Evolutionary conservation across 2,329 filamentous ascomycete species (phyloP).

Genomic region (Alternaria atra): DNA sequence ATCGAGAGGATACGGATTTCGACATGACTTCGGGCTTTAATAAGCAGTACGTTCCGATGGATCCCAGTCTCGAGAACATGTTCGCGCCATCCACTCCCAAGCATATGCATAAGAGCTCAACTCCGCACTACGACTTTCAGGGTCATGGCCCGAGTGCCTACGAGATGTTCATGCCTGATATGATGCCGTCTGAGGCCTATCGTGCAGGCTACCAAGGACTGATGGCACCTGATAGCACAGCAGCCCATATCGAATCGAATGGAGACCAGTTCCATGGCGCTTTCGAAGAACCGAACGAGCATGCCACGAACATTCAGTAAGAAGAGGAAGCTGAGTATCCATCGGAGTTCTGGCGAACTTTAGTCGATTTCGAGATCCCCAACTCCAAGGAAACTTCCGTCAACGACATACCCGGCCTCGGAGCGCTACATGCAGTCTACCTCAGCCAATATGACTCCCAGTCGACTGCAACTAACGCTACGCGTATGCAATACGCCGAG

Average conservation of each 20-base stretch:
- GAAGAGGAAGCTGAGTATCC: neutral
- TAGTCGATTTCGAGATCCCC: constrained; percentile 9
- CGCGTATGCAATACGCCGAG: constrained; percentile 29
- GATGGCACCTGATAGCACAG: neutral
- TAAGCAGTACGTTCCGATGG: neutral
- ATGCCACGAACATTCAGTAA: neutral
- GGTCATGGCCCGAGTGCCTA: neutral
- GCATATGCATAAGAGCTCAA: neutral
- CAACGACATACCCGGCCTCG: constrained; percentile 17
- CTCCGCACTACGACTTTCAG: neutral
- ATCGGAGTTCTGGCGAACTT: neutral
- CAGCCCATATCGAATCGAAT: neutral
- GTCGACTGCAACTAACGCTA: constrained; percentile 9
- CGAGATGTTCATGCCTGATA: neutral
- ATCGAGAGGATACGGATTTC: neutral
- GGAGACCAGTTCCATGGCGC: neutral
- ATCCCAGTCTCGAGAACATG: neutral
- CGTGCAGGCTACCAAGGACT: neutral
- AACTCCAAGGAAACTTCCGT: constrained; percentile 12
- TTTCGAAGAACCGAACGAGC: neutral
- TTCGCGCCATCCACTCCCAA: neutral
- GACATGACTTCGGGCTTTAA: neutral
- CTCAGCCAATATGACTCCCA: constrained; percentile 12
- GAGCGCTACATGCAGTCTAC: constrained; percentile 22
- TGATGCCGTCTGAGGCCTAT: neutral